A percentile compares a stretch with the other conserved stretches of the same genome.
Conservation (phyloP, 352 stramenopile genomes). For the Phytophthora rubi region DNA sequence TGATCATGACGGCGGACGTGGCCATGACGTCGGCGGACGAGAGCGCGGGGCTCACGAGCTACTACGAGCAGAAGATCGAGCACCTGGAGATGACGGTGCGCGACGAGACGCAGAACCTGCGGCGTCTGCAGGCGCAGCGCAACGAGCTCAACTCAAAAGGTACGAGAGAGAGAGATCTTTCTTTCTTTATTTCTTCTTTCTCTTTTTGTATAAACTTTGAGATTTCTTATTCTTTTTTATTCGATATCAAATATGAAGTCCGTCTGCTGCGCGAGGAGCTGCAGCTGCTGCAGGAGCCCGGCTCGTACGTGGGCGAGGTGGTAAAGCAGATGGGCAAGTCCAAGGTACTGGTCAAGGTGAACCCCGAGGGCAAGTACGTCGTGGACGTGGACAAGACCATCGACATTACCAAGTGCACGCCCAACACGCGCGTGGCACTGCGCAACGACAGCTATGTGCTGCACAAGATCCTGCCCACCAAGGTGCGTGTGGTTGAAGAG, state of each 20-base stretch:
- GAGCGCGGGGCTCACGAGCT: conserved; percentile 79
- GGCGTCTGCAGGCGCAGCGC: conserved; percentile 98
- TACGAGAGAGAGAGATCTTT: conserved; percentile 34
- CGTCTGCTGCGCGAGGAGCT: conserved; percentile 98
- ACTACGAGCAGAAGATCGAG: conserved; percentile 97
- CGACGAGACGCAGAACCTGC: conserved; percentile 96
- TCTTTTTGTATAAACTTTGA: conserved; percentile 17
- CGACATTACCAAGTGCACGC: conserved; percentile 96
- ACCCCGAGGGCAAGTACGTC: conserved; percentile 99
- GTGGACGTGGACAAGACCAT: conserved; percentile 99
- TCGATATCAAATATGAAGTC: conserved; percentile 64
- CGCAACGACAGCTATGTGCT: conserved; percentile 99
- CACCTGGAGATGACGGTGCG: conserved; percentile 94
- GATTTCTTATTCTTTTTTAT: conserved; percentile 7
- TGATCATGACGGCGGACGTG: conserved; percentile 47
- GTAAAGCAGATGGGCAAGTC: conserved; percentile 99
- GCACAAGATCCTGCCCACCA: conserved; percentile 99
- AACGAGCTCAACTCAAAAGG: conserved; percentile 99
- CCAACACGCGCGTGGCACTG: conserved; percentile 98
- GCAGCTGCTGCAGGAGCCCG: conserved; percentile 98
- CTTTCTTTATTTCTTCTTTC: background rate
- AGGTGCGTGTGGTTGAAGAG: conserved; percentile 59
- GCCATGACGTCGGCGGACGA: conserved; percentile 41
- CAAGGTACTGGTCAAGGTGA: conserved; percentile 99
- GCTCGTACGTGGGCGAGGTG: conserved; percentile 99